phyloP scores from a whole-genome alignment of 176 grass and related monocot genomes.

The Oryza glumipatula region DNA sequence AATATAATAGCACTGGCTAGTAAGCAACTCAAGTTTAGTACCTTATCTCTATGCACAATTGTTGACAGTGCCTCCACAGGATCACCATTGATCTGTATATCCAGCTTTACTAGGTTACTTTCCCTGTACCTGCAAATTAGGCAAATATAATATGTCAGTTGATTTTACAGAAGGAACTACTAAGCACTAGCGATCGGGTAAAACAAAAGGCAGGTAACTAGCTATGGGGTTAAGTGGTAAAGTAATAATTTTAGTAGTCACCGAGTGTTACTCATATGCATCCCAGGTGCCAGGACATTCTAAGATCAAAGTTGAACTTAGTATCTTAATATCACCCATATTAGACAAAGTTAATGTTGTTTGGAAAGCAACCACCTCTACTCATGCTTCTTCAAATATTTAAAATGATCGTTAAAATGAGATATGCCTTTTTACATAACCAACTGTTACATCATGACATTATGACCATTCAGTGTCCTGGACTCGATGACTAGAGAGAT shows the following conservation, averaged over 20 bases:
- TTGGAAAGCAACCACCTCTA: background rate
- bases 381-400: background rate
- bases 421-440: conserved; percentile 19
- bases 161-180: conserved; percentile 23
- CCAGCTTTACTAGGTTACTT: conserved; percentile 89
- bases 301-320: background rate
- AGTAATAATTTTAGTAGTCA: background rate
- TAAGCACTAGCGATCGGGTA: background rate
- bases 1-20: background rate
- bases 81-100: conserved; percentile 94
- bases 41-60: conserved; percentile 97
- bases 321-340: background rate
- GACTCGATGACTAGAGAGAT: background rate
- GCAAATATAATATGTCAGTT: conserved; percentile 15
- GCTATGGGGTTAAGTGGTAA: background rate
- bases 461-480: background rate
- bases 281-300: conserved; percentile 9
- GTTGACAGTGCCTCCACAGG: conserved; percentile 91
- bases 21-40: conserved; percentile 33
- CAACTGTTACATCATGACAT: conserved; percentile 6
- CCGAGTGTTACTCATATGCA: conserved; percentile 9
- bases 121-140: conserved; percentile 78
- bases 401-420: background rate
- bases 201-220: conserved; percentile 24
- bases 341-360: background rate